Evolutionary conservation across 192 early-diverging fungal species (phyloP).

Genomic region (Linnemannia elongata): DNA sequence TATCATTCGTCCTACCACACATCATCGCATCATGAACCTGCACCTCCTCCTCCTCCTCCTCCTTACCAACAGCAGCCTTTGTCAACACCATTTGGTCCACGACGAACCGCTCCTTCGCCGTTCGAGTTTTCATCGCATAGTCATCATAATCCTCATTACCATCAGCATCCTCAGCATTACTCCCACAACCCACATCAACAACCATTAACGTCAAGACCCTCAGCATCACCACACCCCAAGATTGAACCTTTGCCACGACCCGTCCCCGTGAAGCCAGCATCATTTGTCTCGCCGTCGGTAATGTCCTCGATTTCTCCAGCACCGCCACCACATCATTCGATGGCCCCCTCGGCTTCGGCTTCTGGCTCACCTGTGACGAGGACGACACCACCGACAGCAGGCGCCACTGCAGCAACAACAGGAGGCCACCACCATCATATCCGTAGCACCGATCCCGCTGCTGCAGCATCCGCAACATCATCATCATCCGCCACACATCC

Average conservation of each 20-base stretch:
- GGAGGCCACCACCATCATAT: background rate
- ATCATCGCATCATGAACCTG: background rate
- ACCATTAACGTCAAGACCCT: background rate
- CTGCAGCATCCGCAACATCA: background rate
- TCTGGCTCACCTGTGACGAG: background rate
- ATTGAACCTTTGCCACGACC: slow-evolving; percentile 30
- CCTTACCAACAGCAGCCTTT: background rate
- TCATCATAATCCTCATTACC: slow-evolving; percentile 1
- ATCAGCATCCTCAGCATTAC: slow-evolving; percentile 10
- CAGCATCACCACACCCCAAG: background rate
- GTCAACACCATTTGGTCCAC: background rate
- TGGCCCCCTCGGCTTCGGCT: background rate
- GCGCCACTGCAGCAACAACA: background rate
- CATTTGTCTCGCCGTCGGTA: background rate
- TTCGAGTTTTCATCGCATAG: background rate
- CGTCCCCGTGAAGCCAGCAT: slow-evolving; percentile 30
- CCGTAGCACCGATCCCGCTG: background rate
- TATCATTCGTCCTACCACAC: background rate
- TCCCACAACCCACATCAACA: slow-evolving; percentile 10
- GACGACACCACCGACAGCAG: background rate
- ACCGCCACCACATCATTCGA: background rate
- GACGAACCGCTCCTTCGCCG: background rate
- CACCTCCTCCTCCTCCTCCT: background rate
- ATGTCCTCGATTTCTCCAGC: background rate
- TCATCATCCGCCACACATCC: background rate